Conservation (phyloP, 1,284 basidiomycete species). For the Marasmius oreades region DNA sequence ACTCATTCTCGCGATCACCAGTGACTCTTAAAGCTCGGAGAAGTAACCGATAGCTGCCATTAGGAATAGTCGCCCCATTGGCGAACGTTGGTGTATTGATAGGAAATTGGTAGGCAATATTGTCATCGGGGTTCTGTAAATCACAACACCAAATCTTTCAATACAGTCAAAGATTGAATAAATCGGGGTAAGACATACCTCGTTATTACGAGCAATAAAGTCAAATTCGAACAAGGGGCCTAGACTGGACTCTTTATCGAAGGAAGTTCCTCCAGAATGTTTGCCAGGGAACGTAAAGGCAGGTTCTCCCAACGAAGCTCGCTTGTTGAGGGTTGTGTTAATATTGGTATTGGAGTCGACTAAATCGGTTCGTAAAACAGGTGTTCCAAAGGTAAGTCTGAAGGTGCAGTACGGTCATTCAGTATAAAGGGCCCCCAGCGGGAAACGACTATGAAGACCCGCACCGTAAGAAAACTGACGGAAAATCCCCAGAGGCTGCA, state of each 20-base stretch:
- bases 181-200: conserved; percentile 25
- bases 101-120: conserved; percentile 22
- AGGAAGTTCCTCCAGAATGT: background rate
- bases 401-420: no score
- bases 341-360: conserved; percentile 5
- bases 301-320: background rate
- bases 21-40: conserved; percentile 47
- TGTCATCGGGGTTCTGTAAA: background rate
- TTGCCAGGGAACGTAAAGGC: background rate
- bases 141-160: background rate
- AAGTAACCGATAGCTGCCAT: conserved; percentile 46
- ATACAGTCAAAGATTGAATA: background rate
- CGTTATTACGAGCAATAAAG: conserved; percentile 36
- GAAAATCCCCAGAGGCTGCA: conserved; percentile 24
- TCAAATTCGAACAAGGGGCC: conserved; percentile 34
- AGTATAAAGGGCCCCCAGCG: no score
- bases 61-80: conserved; percentile 36
- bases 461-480: conserved; percentile 25
- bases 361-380: conserved; percentile 1
- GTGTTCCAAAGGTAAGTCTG: conserved; percentile 3
- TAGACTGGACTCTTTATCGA: conserved; percentile 14
- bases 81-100: conserved; percentile 30
- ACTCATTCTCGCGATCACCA: conserved; percentile 40
- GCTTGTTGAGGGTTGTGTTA: background rate
- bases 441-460: no score